A percentile compares a stretch with the other conserved stretches of the same genome.
Conservation (phyloP, 345 rosid species). For the Linum usitatissimum region DNA sequence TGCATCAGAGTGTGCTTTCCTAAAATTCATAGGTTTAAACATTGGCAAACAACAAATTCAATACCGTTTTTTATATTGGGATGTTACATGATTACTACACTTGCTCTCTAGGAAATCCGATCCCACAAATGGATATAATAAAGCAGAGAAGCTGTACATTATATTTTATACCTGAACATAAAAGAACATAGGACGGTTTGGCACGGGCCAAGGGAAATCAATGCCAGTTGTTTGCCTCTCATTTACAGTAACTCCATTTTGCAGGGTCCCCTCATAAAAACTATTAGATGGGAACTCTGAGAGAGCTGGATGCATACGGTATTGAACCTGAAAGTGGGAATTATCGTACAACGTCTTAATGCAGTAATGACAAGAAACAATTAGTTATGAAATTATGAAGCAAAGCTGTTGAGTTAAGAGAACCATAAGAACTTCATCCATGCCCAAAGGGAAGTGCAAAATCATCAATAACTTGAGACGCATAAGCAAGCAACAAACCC, state of each 20-base stretch:
- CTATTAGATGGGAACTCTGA: slow-evolving; percentile 98
- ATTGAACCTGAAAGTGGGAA: slow-evolving; percentile 60
- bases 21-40: too few species aligned
- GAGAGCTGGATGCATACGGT: slow-evolving; percentile 96
- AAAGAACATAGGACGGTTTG: slow-evolving; percentile 96
- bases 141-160: too few species aligned
- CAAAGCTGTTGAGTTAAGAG: background rate
- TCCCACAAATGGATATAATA: background rate
- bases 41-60: background rate
- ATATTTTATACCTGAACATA: slow-evolving; percentile 69
- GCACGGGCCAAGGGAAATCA: slow-evolving; percentile 99
- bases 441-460: background rate
- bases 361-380: slow-evolving; percentile 8
- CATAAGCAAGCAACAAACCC: background rate
- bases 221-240: slow-evolving; percentile 95
- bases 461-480: background rate
- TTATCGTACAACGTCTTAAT: background rate
- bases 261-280: slow-evolving; percentile 97
- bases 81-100: too few species aligned
- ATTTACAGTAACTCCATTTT: slow-evolving; percentile 95
- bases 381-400: background rate
- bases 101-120: background rate
- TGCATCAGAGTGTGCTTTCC: too few species aligned
- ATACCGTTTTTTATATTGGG: too few species aligned
- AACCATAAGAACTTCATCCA: background rate